Evolutionary conservation across 352 stramenopile species (phyloP).

Genomic region (Globisporangium sylvaticum): DNA sequence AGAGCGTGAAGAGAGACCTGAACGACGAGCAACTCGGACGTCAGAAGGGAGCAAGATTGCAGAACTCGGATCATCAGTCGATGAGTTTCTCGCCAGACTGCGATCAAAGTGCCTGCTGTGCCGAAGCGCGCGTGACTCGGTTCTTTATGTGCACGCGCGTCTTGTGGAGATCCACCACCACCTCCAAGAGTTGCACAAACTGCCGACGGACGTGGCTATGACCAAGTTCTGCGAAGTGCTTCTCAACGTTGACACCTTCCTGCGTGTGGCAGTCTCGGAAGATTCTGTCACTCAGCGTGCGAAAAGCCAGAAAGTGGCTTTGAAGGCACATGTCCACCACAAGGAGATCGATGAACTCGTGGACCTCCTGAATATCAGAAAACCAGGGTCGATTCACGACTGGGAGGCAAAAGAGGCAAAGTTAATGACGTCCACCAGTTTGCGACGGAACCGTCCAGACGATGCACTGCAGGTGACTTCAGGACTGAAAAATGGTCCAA

Average conservation of each 20-base stretch:
- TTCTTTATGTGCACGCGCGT: conserved; percentile 11
- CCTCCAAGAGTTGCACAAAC: conserved; percentile 10
- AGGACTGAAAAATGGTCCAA: not conserved
- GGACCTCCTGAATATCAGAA: not conserved
- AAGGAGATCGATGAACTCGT: conserved; percentile 13
- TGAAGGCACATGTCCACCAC: conserved; percentile 11
- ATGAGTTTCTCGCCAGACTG: conserved; percentile 8
- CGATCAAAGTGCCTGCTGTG: conserved; percentile 11
- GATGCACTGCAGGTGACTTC: not conserved
- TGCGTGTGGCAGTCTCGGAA: conserved; percentile 10
- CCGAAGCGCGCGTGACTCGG: not conserved
- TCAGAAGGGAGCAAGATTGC: not conserved
- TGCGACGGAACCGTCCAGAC: not conserved
- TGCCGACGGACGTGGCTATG: conserved; percentile 10
- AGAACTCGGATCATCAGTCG: not conserved
- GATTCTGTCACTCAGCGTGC: not conserved
- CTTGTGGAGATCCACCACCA: conserved; percentile 9
- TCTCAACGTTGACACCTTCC: conserved; percentile 4
- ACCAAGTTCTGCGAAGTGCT: conserved; percentile 8
- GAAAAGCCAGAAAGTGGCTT: conserved; percentile 3
- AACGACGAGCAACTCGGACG: not conserved
- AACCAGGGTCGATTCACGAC: not conserved
- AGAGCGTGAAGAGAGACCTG: not conserved
- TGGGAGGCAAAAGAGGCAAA: conserved; percentile 9
- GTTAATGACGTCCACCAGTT: not conserved